A percentile compares a stretch with the other conserved stretches of the same genome.
Conservation (phyloP, 2,329 filamentous ascomycete genomes). For the Phialocephala subalpina region DNA sequence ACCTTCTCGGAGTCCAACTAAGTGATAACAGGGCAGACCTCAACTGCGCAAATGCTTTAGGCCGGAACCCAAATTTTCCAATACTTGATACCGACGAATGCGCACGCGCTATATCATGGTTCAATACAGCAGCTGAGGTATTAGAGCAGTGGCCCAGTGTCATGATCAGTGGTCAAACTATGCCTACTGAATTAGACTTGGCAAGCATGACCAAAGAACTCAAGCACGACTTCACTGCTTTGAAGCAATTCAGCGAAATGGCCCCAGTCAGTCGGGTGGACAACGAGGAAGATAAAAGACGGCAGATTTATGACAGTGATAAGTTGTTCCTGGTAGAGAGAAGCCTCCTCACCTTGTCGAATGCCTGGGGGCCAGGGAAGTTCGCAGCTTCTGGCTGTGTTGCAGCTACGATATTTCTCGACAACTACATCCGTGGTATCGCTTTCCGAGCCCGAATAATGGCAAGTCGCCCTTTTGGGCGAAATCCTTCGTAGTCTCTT, state of each 20-base stretch:
- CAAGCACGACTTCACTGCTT: constrained; percentile 16
- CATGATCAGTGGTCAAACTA: not conserved
- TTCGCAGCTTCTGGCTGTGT: constrained; percentile 24
- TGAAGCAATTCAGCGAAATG: constrained; percentile 19
- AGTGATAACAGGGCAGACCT: constrained; percentile 26
- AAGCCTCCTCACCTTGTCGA: constrained; percentile 23
- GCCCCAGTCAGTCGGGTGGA: not conserved
- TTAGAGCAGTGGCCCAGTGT: not conserved
- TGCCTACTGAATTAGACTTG: not conserved
- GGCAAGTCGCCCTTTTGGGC: not conserved
- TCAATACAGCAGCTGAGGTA: not conserved
- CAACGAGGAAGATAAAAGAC: not conserved
- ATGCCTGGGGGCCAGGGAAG: constrained; percentile 20
- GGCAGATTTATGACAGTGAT: constrained; percentile 25
- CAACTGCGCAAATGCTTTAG: constrained; percentile 28
- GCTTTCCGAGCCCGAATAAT: constrained; percentile 26
- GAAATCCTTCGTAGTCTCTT: not conserved
- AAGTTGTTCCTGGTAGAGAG: constrained; percentile 23
- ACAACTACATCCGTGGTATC: constrained; percentile 27
- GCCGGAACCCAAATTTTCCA: constrained; percentile 19
- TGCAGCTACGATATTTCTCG: constrained; percentile 27
- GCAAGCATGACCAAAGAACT: constrained; percentile 13
- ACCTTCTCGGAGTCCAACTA: not conserved
- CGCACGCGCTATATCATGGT: not conserved
- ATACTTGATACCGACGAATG: constrained; percentile 1